These are phyloP conservation scores for Chaetomiaceae sp. DNA, from an alignment of 2,329 filamentous ascomycete genomes.

Conservation along the genomic window DNA sequence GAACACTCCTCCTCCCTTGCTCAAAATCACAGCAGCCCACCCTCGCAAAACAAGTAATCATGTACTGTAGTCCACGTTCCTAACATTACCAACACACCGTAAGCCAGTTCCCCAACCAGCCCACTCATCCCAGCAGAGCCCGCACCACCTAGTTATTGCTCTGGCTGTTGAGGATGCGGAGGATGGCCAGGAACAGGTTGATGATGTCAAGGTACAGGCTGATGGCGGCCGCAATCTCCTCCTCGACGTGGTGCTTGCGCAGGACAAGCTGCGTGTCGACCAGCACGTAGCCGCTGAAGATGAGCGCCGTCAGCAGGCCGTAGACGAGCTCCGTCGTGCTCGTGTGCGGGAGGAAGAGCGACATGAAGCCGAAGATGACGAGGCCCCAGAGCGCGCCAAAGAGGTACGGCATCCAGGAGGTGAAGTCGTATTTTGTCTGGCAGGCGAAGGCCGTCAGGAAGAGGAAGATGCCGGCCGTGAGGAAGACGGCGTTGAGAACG, in stretches of 20 bases:
- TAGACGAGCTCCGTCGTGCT: conserved; percentile 83
- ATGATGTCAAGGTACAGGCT: conserved; percentile 94
- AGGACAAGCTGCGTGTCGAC: conserved; percentile 95
- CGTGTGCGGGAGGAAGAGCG: conserved; percentile 79
- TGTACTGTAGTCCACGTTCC: too few relatives aligned
- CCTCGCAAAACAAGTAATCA: too few relatives aligned
- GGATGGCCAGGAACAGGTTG: conserved; percentile 93
- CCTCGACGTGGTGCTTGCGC: conserved; percentile 94
- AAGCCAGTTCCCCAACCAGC: background rate
- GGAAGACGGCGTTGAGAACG: conserved; percentile 83
- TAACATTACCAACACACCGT: too few relatives aligned
- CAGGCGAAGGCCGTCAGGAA: conserved; percentile 84
- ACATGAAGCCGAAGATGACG: conserved; percentile 89
- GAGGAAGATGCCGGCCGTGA: conserved; percentile 80
- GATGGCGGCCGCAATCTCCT: conserved; percentile 94
- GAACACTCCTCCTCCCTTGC: too few relatives aligned
- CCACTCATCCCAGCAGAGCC: too few relatives aligned
- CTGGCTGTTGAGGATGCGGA: conserved; percentile 94
- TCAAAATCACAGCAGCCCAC: too few relatives aligned
- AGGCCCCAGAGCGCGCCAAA: conserved; percentile 87
- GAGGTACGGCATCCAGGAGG: conserved; percentile 91
- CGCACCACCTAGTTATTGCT: conserved; percentile 78
- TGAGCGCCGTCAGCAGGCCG: conserved; percentile 72
- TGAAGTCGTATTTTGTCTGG: conserved; percentile 98
- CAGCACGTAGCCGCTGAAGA: conserved; percentile 93